These are phyloP conservation scores for Mucor piriformis DNA, from an alignment of 371 early-diverging fungal genomes.

Conservation along the genomic window DNA sequence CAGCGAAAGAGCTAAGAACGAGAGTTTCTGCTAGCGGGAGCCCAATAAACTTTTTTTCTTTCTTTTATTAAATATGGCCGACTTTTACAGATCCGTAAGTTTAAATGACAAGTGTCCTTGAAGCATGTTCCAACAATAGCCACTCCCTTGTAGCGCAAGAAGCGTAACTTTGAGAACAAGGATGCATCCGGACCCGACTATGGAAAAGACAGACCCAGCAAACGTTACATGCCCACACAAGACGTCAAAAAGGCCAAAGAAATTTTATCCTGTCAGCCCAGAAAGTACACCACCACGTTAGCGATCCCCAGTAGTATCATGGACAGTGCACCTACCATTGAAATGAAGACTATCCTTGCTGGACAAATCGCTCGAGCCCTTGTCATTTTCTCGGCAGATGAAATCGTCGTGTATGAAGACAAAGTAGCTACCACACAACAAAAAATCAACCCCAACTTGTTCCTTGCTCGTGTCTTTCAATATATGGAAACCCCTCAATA, in stretches of 20 bases:
- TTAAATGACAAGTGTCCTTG: not conserved
- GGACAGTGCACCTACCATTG: slow-evolving; percentile 69
- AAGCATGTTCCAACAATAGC: not conserved
- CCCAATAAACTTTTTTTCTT: not conserved
- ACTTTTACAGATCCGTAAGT: slow-evolving; percentile 28
- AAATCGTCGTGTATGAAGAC: slow-evolving; percentile 74
- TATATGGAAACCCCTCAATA: slow-evolving; percentile 74
- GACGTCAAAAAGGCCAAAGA: slow-evolving; percentile 21
- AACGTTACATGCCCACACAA: slow-evolving; percentile 22
- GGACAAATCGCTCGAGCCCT: slow-evolving; percentile 75
- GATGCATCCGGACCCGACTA: slow-evolving; percentile 55
- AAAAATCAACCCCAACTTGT: slow-evolving; percentile 60
- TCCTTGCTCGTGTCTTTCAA: slow-evolving; percentile 67
- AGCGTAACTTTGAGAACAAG: slow-evolving; percentile 53
- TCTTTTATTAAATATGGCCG: slow-evolving; percentile 7
- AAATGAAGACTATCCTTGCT: slow-evolving; percentile 74
- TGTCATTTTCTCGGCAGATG: slow-evolving; percentile 69
- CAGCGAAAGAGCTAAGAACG: too few relatives aligned
- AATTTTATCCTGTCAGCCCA: slow-evolving; percentile 33
- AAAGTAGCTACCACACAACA: slow-evolving; percentile 28
- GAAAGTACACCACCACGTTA: slow-evolving; percentile 66
- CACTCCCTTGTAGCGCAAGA: too few relatives aligned
- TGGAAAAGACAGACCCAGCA: slow-evolving; percentile 37
- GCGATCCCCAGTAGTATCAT: slow-evolving; percentile 76
- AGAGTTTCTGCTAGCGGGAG: too few relatives aligned